phyloP scores from a whole-genome alignment of 1,139 yeast species.

The Geotrichum phurueaensis region DNA sequence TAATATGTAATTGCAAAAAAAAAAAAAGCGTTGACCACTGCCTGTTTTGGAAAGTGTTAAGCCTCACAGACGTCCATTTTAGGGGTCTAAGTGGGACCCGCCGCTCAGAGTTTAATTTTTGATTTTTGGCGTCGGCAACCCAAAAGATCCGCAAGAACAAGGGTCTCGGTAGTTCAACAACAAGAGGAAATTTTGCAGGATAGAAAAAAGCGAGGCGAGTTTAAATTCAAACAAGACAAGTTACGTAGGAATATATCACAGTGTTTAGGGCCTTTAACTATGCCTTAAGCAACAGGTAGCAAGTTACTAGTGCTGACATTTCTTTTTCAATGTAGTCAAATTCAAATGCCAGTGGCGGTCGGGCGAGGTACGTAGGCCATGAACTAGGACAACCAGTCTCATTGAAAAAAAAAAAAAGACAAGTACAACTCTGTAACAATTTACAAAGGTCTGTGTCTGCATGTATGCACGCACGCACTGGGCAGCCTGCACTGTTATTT shows the following conservation, averaged over 20 bases:
- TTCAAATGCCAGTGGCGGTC: neutral
- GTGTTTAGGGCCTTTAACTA: neutral
- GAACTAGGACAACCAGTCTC: neutral
- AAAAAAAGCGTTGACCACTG: too few relatives aligned
- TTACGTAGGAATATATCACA: neutral
- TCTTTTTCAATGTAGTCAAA: neutral
- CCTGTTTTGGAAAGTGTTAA: neutral
- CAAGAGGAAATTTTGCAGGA: neutral
- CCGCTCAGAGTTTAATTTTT: constrained; percentile 5
- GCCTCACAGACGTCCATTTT: neutral
- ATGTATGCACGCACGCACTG: neutral
- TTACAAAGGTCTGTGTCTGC: neutral
- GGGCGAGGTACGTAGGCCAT: neutral
- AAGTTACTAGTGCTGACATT: neutral
- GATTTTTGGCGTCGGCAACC: neutral
- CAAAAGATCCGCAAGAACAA: neutral
- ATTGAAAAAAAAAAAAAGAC: neutral
- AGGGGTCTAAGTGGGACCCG: constrained; percentile 10
- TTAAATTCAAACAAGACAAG: neutral
- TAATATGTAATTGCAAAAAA: too few relatives aligned
- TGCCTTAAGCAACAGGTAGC: neutral
- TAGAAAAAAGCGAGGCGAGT: neutral
- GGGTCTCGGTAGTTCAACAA: neutral
- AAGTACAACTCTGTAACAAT: neutral
- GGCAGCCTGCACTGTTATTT: neutral